Evolutionary conservation across 73 alveolate species (phyloP).

Genomic region (Paramecium sexaurelia): DNA sequence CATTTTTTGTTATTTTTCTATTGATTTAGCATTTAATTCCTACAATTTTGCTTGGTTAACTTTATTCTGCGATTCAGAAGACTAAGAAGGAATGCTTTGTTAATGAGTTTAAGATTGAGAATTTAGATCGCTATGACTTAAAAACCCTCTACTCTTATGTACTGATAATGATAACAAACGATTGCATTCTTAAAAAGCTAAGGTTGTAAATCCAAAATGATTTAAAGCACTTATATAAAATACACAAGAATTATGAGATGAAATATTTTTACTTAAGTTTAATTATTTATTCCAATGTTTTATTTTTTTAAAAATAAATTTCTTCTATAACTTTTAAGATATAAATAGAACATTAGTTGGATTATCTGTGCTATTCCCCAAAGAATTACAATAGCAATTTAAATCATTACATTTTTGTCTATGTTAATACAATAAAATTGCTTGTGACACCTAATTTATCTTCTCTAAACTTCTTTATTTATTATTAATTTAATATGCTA

Average conservation of each 20-base stretch:
- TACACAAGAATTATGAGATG: neutral
- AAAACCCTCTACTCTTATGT: neutral
- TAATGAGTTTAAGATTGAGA: neutral
- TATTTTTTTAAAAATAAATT: neutral
- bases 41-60: neutral
- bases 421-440: neutral
- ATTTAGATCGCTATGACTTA: neutral
- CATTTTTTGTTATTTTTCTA: neutral
- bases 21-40: neutral
- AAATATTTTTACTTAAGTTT: neutral
- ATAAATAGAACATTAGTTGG: neutral
- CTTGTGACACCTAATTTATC: neutral
- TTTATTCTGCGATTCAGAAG: neutral
- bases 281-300: neutral
- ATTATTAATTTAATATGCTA: neutral
- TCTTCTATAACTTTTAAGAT: neutral
- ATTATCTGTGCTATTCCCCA: neutral
- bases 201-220: neutral
- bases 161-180: neutral
- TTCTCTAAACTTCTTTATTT: neutral
- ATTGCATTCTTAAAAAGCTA: slow-evolving; percentile 43
- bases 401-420: neutral
- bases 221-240: neutral
- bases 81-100: neutral
- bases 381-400: neutral